phyloP scores from a whole-genome alignment of 2,329 filamentous ascomycete genomes.

The Neoscytalidium dimidiatum region DNA sequence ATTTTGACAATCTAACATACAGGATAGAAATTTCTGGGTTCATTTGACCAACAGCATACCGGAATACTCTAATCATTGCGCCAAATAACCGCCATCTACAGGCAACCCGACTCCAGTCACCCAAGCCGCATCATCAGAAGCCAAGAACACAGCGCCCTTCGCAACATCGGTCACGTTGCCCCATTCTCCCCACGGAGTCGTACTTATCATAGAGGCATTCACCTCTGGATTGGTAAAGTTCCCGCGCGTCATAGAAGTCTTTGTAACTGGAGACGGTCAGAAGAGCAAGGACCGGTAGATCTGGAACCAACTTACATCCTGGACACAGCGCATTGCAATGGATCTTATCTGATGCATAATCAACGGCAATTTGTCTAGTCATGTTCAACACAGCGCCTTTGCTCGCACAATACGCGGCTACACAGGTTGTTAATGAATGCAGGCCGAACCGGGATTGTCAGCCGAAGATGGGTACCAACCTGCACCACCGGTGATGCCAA shows the following conservation, averaged over 20 bases:
- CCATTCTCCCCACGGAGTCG: conserved; percentile 32
- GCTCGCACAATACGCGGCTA: conserved; percentile 45
- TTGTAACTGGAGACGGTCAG: conserved; percentile 27
- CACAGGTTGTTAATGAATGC: conserved; percentile 20
- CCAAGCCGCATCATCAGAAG: conserved; percentile 47
- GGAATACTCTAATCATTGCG: background rate
- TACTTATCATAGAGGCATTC: conserved; percentile 22
- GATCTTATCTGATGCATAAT: conserved; percentile 45
- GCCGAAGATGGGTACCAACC: background rate
- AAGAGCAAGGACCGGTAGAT: background rate
- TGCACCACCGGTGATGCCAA: conserved; percentile 25
- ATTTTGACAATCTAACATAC: background rate
- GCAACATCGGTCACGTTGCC: conserved; percentile 28
- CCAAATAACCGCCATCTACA: conserved; percentile 46
- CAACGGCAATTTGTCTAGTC: conserved; percentile 47
- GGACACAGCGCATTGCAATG: conserved; percentile 47
- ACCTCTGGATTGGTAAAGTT: conserved; percentile 24
- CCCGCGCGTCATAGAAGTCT: conserved; percentile 38
- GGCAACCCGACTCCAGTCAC: conserved; percentile 43
- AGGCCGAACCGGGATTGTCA: background rate
- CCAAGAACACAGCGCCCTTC: conserved; percentile 43
- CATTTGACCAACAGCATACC: background rate
- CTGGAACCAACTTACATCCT: conserved; percentile 37
- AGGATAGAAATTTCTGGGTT: background rate
- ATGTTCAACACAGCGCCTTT: conserved; percentile 51